Base-by-base conservation (phyloP, 768 basidiomycete genomes). In the Suillus bovinus region DNA sequence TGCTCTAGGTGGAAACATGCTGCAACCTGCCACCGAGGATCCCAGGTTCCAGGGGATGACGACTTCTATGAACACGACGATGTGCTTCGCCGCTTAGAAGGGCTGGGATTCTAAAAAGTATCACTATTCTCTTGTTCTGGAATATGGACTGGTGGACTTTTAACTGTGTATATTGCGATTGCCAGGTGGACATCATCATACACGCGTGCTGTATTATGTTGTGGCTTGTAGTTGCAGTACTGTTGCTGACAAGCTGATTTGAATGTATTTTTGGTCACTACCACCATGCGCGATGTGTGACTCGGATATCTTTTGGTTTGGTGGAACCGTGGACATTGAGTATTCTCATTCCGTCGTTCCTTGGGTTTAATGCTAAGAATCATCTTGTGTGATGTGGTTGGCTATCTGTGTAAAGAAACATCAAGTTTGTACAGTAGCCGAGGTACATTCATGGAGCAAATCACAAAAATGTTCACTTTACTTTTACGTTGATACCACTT, bases 1-100 rank as follows among this genome's bases (percentile, higher is more conserved):
- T 20, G 22, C 38, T 38, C 1, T 57, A 88, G 87, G 89, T 91
- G 88, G 89, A 91, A 94, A 73, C 92, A 94, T 68, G 92, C 91
- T 33, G 89, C 89, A 1, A 67, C 82, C 20, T 94, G 92, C 67
- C 92, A 94, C 69, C 82, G 83, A 59, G 81, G 82, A 20, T 81
- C 82, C 6, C 79, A 75, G 20, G 72, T 89, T 56, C 72, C 74
- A 2, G 88, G 86, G 34, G 88, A 91, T 63, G 69, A 77, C 59
- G 83, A 87, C 69, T 77, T 82, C 62, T 88, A 82, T 67, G 74
- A 85, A 63, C 77, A 84, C 41, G 87, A 91, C 64, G 74, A 77
- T 4, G 74, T 85, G 27, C 80, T 75, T 57, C 64, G 67, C 52
- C 67, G 64, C 20, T 62, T 69, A 60, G 70, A 65, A 60, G 58